Evolutionary conservation across 2,329 filamentous ascomycete genomes (phyloP).

Genomic region (Teratosphaeria destructans): DNA sequence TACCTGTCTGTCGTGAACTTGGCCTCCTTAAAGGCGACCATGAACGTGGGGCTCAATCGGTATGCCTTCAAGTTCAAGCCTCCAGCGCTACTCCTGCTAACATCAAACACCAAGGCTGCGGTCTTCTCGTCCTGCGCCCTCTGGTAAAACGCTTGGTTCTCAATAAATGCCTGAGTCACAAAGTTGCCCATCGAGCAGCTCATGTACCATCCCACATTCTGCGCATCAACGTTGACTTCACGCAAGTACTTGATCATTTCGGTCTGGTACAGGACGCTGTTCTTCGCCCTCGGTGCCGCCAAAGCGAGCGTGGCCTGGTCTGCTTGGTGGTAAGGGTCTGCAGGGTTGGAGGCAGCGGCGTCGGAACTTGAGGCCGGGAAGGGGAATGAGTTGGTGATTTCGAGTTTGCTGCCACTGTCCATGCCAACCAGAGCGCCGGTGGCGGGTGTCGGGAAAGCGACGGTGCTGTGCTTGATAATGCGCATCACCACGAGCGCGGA

Average conservation of each 20-base stretch:
- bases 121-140: conserved; percentile 79
- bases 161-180: conserved; percentile 85
- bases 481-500: conserved; percentile 97
- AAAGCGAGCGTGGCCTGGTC: conserved; percentile 64
- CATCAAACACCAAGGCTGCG: conserved; percentile 85
- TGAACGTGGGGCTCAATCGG: conserved; percentile 76
- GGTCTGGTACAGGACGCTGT: conserved; percentile 76
- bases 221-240: conserved; percentile 96
- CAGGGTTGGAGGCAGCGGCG: conserved; percentile 40
- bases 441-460: conserved; percentile 76
- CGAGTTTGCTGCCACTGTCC: conserved; percentile 69
- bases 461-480: conserved; percentile 90
- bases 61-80: conserved; percentile 83
- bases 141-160: conserved; percentile 97
- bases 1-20: conserved; percentile 97
- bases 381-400: conserved; percentile 91
- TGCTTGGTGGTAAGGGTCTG: conserved; percentile 63
- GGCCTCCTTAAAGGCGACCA: conserved; percentile 86
- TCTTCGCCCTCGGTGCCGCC: conserved; percentile 83
- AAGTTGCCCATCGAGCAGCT: conserved; percentile 99
- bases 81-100: conserved; percentile 88
- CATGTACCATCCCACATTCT: conserved; percentile 97
- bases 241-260: conserved; percentile 96
- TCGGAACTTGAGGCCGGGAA: conserved; percentile 63
- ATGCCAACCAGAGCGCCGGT: conserved; percentile 89